Base-by-base conservation (phyloP, 352 stramenopile genomes). In the Pythium aphanidermatum region DNA sequence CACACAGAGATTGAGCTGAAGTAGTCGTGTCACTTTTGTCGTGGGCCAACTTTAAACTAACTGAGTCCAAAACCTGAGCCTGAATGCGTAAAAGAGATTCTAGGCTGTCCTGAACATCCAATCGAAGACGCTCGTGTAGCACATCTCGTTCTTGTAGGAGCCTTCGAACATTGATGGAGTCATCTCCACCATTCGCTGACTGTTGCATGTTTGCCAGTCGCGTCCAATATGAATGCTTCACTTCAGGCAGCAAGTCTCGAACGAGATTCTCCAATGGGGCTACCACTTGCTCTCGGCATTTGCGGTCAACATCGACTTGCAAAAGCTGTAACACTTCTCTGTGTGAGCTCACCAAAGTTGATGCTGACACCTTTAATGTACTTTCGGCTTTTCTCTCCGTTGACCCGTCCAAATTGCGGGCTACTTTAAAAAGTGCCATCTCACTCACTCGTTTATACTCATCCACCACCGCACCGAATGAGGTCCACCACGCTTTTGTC, bases 161-260 rank as follows among this genome's bases (percentile, higher is more conserved):
- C 2, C 74, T 57, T 8, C 70, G 69, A 10, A 68, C 46, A 12
- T 76, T 73, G 7, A 63, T 51, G 16, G 35, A 55, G 9, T 58
- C 47, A 11, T 19, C 38, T 12, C 26, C 23, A 33, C 19, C 6
- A 12, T 46, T 44, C 7, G 24, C 12, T 3, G 29, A 11, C 36
- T 56, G 38, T 10, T 52, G 37, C 36, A 65, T 48, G 36, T 54
- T 66, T 12, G 60, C 59, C 8, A 73, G 58, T 1, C 76, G 60
- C 12, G 70, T 84, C 79, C 79, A 92, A 50, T 85, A 89, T 26
- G 76, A 73, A 34, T 89, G 68, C 45, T 89, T 87, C 19, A 92
- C 63, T 30, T 92, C 79, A 0, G 74, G 74, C 3, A 92, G 25
- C 2, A 87, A 39, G 2, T 79, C 65, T 17, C 56, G 60, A 26